A percentile compares a stretch with the other conserved stretches of the same genome.
phyloP scores from a whole-genome alignment of 2,329 filamentous ascomycete genomes.

The Ceratocystis cacaofunesta region DNA sequence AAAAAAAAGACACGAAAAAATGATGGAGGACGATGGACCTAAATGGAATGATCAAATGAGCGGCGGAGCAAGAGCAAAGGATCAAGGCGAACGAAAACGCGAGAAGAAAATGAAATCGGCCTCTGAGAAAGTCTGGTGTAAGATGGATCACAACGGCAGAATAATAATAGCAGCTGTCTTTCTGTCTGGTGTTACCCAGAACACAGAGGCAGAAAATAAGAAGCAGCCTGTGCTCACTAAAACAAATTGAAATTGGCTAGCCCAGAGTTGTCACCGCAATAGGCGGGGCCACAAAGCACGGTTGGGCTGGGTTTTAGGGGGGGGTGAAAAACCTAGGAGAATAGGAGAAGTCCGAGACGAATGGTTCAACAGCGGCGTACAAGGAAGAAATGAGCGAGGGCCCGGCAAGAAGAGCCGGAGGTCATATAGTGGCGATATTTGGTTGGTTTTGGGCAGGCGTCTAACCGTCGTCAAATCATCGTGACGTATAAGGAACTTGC shows the following conservation, averaged over 20 bases:
- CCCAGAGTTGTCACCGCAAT: neutral
- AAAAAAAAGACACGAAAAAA: neutral
- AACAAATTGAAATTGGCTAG: neutral
- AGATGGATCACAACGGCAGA: neutral
- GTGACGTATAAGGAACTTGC: neutral
- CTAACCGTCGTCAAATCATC: too few species aligned
- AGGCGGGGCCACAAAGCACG: neutral
- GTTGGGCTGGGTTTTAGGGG: neutral
- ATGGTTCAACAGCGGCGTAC: too few species aligned
- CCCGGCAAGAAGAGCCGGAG: too few species aligned
- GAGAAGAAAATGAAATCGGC: neutral
- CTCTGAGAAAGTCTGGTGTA: neutral
- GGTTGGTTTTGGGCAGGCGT: too few species aligned
- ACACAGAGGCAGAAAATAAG: neutral
- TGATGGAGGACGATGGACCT: neutral
- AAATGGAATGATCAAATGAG: constrained; percentile 3
- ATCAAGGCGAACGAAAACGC: neutral
- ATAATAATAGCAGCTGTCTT: neutral
- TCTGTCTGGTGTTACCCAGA: neutral
- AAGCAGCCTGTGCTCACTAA: neutral
- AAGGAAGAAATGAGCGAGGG: too few species aligned
- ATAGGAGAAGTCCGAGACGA: too few species aligned
- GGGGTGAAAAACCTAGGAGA: too few species aligned
- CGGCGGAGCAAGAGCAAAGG: neutral
- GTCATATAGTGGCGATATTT: too few species aligned